Base-by-base conservation (phyloP, 2,329 filamentous ascomycete species). In the Eurotiales sp. region DNA sequence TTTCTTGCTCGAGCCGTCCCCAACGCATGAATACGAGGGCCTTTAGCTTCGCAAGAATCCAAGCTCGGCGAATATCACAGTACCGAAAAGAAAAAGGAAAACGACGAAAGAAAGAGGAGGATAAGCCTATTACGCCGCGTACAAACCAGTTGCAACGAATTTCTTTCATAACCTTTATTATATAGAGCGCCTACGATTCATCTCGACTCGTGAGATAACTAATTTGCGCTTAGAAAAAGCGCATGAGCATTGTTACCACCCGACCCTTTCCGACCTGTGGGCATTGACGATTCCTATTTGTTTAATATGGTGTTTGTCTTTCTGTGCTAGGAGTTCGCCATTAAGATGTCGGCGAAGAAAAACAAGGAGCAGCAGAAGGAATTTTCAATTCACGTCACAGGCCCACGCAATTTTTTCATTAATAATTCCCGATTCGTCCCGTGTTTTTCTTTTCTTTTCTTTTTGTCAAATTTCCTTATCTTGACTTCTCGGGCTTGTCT, bases 1-100 rank as follows among this genome's bases (percentile, higher is more conserved):
- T 60, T 76, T 15, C 59, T 77, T 51, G 72, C 72, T 46, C 67
- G 72, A 50, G 64, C 68, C 22, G 68, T 72, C 11, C 70, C 70
- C 15, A 46, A 44, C 12, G 59, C 59, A 45, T 69, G 41, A 55
- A 23, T 8, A n/a, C n/a, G n/a, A n/a, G n/a, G n/a, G n/a, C n/a
- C n/a, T n/a, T n/a, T n/a, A n/a, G n/a, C n/a, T n/a, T n/a, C n/a
- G n/a, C n/a, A n/a, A n/a, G n/a, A n/a, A n/a, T n/a, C n/a, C n/a
- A n/a, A n/a, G n/a, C n/a, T n/a, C 15, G 15, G n/a, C 15, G 3
- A 22, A 40, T 37, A 39, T 2, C 19, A 17, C n/a, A n/a, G n/a
- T n/a, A 46, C 17, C 17, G n/a, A 32, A 49, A 34, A 42, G 6
- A 8, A n/a, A 19, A 3, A 25, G 3, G 11, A 8, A 5, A 29